Evolutionary conservation across 1,284 basidiomycete genomes (phyloP).

Genomic region (Moesziomyces antarcticus): DNA sequence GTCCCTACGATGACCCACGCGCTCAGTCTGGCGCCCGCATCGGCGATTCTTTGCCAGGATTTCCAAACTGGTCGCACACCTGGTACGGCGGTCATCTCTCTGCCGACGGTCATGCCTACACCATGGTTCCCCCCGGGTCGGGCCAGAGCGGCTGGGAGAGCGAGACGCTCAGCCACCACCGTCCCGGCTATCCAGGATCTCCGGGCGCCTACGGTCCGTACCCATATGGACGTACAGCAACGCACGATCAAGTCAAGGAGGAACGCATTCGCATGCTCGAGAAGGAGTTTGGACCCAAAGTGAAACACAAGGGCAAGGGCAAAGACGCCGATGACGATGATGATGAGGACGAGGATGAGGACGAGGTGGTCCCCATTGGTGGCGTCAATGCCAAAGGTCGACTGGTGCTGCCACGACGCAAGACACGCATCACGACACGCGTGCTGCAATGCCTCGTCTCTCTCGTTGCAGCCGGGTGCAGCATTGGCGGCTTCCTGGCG

Average conservation of each 20-base stretch:
- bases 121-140: slow-evolving; percentile 46
- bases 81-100: slow-evolving; percentile 63
- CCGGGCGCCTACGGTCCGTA: slow-evolving; percentile 10
- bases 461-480: slow-evolving; percentile 32
- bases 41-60: slow-evolving; percentile 48
- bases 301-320: slow-evolving; percentile 34
- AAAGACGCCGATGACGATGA: slow-evolving; percentile 18
- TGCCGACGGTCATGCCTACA: slow-evolving; percentile 61
- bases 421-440: slow-evolving; percentile 30
- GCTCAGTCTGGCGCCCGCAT: slow-evolving; percentile 7
- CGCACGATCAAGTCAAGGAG: slow-evolving; percentile 50
- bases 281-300: slow-evolving; percentile 56
- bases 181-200: slow-evolving; percentile 1
- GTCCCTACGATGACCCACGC: slow-evolving; percentile 7
- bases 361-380: slow-evolving; percentile 31
- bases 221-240: slow-evolving; percentile 18
- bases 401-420: slow-evolving; percentile 38
- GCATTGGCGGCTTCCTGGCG: slow-evolving; percentile 50
- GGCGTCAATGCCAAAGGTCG: slow-evolving; percentile 38
- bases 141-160: slow-evolving; percentile 60
- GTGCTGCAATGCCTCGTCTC: slow-evolving; percentile 44
- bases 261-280: slow-evolving; percentile 60
- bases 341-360: slow-evolving; percentile 30
- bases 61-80: slow-evolving; percentile 51
- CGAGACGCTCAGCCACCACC: slow-evolving; percentile 44